A percentile compares a stretch with the other conserved stretches of the same genome.
These are phyloP conservation scores for Thielaviopsis musarum DNA, from an alignment of 2,329 filamentous ascomycete species.

Conservation along the genomic window DNA sequence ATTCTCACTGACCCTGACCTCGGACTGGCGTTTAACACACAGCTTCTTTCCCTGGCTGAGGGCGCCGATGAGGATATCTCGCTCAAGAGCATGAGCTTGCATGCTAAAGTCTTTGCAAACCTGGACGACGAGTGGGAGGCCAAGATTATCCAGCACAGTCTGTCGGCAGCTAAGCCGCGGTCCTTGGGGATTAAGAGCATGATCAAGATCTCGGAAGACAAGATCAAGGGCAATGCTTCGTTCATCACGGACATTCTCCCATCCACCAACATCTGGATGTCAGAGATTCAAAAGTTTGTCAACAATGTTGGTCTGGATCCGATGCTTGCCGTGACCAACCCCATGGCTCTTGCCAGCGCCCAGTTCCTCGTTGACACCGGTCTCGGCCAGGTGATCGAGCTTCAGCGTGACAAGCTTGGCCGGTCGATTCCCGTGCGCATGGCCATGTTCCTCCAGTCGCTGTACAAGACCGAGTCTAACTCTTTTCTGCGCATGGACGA, in stretches of 20 bases:
- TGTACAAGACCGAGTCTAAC: not conserved
- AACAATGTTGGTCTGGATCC: slow-evolving; percentile 38
- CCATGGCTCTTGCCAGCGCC: slow-evolving; percentile 42
- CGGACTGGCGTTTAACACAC: not conserved
- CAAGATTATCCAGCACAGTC: not conserved
- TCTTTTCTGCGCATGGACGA: slow-evolving; percentile 18
- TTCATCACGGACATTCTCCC: slow-evolving; percentile 41
- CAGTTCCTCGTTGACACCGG: slow-evolving; percentile 49
- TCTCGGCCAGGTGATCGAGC: slow-evolving; percentile 50
- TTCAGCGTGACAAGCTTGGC: slow-evolving; percentile 47
- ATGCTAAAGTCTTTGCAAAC: not conserved
- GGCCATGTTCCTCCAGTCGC: slow-evolving; percentile 34
- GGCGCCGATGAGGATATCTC: not conserved
- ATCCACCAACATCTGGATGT: slow-evolving; percentile 44
- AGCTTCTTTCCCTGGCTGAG: not conserved
- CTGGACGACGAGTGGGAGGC: not conserved
- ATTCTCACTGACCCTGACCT: not conserved
- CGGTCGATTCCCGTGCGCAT: slow-evolving; percentile 61
- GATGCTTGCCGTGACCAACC: slow-evolving; percentile 58
- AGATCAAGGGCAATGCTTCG: slow-evolving; percentile 21
- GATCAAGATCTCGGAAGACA: slow-evolving; percentile 25
- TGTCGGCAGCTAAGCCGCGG: not conserved
- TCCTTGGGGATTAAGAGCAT: not conserved
- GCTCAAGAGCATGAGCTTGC: not conserved
- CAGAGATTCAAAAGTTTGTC: slow-evolving; percentile 32